A percentile compares a stretch with the other conserved stretches of the same genome.
These are phyloP conservation scores for Lactarius deliciosus DNA, from an alignment of 768 basidiomycete genomes.

Conservation along the genomic window DNA sequence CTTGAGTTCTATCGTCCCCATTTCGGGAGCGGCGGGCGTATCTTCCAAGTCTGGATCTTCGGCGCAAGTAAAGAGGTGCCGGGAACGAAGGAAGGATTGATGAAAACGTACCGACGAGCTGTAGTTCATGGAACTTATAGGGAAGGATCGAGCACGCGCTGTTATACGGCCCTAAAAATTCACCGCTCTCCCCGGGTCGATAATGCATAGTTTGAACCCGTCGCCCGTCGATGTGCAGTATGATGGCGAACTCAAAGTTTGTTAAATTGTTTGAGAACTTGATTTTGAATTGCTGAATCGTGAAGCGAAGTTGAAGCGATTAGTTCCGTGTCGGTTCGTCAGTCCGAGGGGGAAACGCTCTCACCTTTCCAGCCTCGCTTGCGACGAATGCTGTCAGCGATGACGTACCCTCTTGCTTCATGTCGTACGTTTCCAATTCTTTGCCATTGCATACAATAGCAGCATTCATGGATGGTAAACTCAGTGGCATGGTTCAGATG, in stretches of 20 bases:
- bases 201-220: background rate
- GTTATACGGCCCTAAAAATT: background rate
- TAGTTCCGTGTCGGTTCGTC: background rate
- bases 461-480: background rate
- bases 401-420: background rate
- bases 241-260: background rate
- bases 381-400: conserved; percentile 8
- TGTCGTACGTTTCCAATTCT: conserved; percentile 6
- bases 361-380: conserved; percentile 22
- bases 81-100: background rate
- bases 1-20: conserved; percentile 11
- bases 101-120: background rate
- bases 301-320: no score
- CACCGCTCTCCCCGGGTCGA: background rate
- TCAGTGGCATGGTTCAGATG: conserved; percentile 13
- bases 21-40: background rate
- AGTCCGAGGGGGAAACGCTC: background rate
- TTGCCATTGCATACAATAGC: conserved; percentile 9
- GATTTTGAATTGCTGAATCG: conserved; percentile 11
- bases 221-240: conserved; percentile 5
- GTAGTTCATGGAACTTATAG: conserved; percentile 15
- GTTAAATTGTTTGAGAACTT: background rate
- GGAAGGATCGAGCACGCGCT: background rate
- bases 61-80: background rate
- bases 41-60: conserved; percentile 9